These are phyloP conservation scores for Torulaspora franciscae DNA, from an alignment of 805 yeast species.

Conservation along the genomic window DNA sequence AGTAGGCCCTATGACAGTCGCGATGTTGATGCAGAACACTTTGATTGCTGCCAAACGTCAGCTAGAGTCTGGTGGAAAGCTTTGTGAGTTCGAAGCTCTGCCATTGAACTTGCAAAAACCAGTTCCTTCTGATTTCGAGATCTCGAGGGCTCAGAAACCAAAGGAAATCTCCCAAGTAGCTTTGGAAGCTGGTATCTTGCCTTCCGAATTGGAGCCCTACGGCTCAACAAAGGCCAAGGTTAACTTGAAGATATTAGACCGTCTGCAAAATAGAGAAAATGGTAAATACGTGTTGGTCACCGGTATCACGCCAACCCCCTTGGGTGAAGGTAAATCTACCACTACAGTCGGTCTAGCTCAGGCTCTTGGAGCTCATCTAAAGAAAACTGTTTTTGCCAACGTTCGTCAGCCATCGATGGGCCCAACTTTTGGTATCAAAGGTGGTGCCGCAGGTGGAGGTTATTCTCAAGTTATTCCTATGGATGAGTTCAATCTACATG, in stretches of 20 bases:
- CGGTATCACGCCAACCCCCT: constrained; percentile 81
- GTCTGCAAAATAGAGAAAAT: constrained; percentile 53
- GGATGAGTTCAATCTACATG: constrained; percentile 84
- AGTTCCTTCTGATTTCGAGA: constrained; percentile 77
- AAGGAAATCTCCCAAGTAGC: constrained; percentile 66
- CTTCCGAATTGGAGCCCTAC: constrained; percentile 65
- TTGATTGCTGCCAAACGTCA: constrained; percentile 58
- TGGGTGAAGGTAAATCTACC: constrained; percentile 83
- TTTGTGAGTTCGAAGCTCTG: constrained; percentile 44
- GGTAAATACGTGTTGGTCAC: constrained; percentile 75
- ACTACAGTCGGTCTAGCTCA: constrained; percentile 80
- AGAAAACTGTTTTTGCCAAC: constrained; percentile 66
- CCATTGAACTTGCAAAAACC: constrained; percentile 54
- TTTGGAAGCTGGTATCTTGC: constrained; percentile 59
- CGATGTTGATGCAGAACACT: constrained; percentile 71
- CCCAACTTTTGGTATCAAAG: constrained; percentile 82
- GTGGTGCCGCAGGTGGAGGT: constrained; percentile 92
- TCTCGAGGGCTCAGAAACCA: constrained; percentile 71
- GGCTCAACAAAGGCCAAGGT: constrained; percentile 78
- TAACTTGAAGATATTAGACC: constrained; percentile 55
- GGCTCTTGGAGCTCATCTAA: constrained; percentile 72
- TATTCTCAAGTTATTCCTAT: constrained; percentile 82
- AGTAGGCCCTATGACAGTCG: constrained; percentile 90
- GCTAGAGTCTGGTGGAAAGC: constrained; percentile 23
- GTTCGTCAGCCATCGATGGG: constrained; percentile 89